Evolutionary conservation across 2,329 filamentous ascomycete species (phyloP).

Genomic region (Claviceps citrina): DNA sequence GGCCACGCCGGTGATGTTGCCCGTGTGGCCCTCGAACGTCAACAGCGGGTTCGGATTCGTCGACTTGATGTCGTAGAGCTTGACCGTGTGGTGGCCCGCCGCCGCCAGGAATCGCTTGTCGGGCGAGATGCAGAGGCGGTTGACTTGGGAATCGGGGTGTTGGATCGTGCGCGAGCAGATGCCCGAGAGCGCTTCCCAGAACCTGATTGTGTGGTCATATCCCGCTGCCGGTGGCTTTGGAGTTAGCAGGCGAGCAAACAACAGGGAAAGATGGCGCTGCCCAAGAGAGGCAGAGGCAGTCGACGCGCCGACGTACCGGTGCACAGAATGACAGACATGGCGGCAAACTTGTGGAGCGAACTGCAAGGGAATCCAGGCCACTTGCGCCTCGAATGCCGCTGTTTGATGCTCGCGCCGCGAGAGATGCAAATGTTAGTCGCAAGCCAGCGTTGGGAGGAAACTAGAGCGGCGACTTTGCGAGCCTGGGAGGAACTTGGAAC

Average conservation of each 20-base stretch:
- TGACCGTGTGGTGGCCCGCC: slow-evolving; percentile 66
- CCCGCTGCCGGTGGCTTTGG: slow-evolving; percentile 27
- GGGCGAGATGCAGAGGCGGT: slow-evolving; percentile 92
- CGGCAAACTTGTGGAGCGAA: slow-evolving; percentile 4
- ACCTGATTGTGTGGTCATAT: slow-evolving; percentile 52
- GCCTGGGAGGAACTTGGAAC: not conserved
- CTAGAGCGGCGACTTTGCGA: too few relatives aligned
- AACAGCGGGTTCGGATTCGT: slow-evolving; percentile 90
- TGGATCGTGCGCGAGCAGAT: slow-evolving; percentile 98
- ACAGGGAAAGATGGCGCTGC: too few relatives aligned
- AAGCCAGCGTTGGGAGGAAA: not conserved
- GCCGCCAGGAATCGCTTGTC: slow-evolving; percentile 93
- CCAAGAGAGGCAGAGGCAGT: too few relatives aligned
- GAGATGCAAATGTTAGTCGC: not conserved
- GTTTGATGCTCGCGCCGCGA: not conserved
- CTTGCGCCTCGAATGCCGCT: not conserved
- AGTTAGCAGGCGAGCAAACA: slow-evolving; percentile 11
- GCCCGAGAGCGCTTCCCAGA: slow-evolving; percentile 95
- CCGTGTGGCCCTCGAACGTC: slow-evolving; percentile 89
- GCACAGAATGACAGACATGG: slow-evolving; percentile 48
- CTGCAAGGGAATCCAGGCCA: not conserved
- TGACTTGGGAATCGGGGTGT: slow-evolving; percentile 95
- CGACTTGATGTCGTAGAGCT: slow-evolving; percentile 96
- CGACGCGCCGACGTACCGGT: slow-evolving; percentile 35
- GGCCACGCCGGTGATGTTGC: slow-evolving; percentile 88